Conservation (phyloP, 2,329 filamentous ascomycete genomes). For the Aspergillus udagawae region DNA sequence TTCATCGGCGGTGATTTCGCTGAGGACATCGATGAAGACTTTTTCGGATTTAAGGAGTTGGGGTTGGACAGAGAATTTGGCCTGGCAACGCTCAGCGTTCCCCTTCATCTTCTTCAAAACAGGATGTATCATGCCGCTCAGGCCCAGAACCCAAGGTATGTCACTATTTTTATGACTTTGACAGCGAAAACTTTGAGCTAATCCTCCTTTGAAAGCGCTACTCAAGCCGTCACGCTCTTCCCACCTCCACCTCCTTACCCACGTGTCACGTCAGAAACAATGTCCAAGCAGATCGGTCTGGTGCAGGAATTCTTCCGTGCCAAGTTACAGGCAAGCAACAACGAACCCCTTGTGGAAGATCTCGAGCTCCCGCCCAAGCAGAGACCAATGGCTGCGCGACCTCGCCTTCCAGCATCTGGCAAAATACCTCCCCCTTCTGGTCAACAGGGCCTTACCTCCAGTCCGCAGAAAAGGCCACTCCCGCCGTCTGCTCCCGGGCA, state of each 20-base stretch:
- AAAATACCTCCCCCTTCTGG: conserved; percentile 39
- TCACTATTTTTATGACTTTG: conserved; percentile 6
- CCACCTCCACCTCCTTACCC: conserved; percentile 67
- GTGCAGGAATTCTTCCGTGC: conserved; percentile 87
- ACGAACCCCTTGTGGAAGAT: conserved; percentile 84
- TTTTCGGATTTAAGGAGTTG: conserved; percentile 96
- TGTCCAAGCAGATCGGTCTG: conserved; percentile 77
- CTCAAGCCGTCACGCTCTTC: conserved; percentile 54
- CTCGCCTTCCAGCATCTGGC: conserved; percentile 44
- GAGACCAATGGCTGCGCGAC: conserved; percentile 48
- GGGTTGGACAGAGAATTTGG: conserved; percentile 90
- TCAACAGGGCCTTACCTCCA: conserved; percentile 28
- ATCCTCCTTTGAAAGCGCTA: conserved; percentile 17
- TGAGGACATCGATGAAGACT: conserved; percentile 96
- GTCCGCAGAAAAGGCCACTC: conserved; percentile 40
- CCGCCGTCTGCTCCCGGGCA: conserved; percentile 23
- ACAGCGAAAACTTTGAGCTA: conserved; percentile 3
- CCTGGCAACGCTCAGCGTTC: conserved; percentile 80
- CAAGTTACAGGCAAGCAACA: conserved; percentile 78
- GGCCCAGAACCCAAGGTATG: conserved; percentile 63
- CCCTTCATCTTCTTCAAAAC: conserved; percentile 88
- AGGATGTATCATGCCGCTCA: conserved; percentile 83
- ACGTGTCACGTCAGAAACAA: conserved; percentile 72
- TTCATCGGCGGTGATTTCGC: conserved; percentile 96
- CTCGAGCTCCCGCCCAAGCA: conserved; percentile 94